A percentile compares a stretch with the other conserved stretches of the same genome.
Evolutionary conservation across 2,329 filamentous ascomycete species (phyloP).

Genomic region (Aspergillus nomiae): DNA sequence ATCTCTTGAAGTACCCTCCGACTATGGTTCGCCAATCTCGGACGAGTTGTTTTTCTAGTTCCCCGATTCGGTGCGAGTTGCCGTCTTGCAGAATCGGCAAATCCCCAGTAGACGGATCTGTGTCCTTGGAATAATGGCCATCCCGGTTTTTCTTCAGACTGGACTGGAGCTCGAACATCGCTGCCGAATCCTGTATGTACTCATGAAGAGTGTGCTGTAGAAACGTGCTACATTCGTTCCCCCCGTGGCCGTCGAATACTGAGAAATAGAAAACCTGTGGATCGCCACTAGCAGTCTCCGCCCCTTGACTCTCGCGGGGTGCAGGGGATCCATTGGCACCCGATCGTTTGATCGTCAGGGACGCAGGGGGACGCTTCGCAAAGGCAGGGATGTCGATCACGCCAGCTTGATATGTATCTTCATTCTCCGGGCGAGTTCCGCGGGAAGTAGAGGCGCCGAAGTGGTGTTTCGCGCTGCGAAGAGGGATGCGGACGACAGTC

Average conservation of each 20-base stretch:
- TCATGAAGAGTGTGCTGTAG: conserved; percentile 79
- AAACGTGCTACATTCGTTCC: conserved; percentile 84
- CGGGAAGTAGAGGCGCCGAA: conserved; percentile 79
- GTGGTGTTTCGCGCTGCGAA: conserved; percentile 93
- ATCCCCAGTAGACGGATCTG: conserved; percentile 23
- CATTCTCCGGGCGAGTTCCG: conserved; percentile 84
- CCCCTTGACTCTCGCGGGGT: conserved; percentile 59
- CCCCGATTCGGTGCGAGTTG: conserved; percentile 63
- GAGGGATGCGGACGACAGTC: conserved; percentile 90
- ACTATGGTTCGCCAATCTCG: conserved; percentile 79
- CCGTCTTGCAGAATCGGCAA: conserved; percentile 55
- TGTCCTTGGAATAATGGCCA: conserved; percentile 13
- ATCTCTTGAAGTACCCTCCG: conserved; percentile 91
- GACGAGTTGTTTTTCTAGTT: conserved; percentile 72
- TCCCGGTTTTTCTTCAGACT: conserved; percentile 59
- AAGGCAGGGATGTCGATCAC: conserved; percentile 93
- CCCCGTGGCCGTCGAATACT: conserved; percentile 95
- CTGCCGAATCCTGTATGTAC: conserved; percentile 82
- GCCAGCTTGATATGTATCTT: conserved; percentile 91
- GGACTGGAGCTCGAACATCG: conserved; percentile 74
- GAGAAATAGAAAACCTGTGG: conserved; percentile 98
- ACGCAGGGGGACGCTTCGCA: conserved; percentile 76
- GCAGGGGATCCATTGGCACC: conserved; percentile 29
- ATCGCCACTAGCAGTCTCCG: conserved; percentile 79
- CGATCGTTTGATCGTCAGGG: conserved; percentile 48